Conservation (phyloP, 371 early-diverging fungal species). For the Entomophthora muscae region DNA sequence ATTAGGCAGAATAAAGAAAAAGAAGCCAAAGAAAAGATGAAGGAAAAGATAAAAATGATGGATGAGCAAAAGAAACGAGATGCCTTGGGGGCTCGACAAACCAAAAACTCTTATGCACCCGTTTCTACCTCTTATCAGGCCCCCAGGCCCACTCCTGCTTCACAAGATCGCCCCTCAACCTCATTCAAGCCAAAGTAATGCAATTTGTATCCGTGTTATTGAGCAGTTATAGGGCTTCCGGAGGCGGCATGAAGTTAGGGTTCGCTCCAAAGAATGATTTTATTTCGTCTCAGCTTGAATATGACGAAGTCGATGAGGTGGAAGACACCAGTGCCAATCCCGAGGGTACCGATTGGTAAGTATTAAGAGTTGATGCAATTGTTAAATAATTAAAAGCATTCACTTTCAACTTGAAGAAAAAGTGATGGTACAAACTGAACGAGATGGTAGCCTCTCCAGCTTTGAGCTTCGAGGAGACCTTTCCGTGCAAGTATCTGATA, state of each 20-base stretch:
- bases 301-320: neutral
- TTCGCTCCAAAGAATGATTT: slow-evolving; percentile 12
- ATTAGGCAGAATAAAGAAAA: slow-evolving; percentile 73
- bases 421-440: slow-evolving; percentile 57
- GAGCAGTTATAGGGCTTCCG: neutral
- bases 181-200: neutral
- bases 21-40: slow-evolving; percentile 91
- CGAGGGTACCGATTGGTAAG: no score
- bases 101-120: neutral
- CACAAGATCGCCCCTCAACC: neutral
- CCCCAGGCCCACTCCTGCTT: neutral
- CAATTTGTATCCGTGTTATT: neutral
- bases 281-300: slow-evolving; percentile 1
- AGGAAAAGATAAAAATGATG: slow-evolving; percentile 74
- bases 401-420: slow-evolving; percentile 78
- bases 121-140: neutral
- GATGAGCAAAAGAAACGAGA: slow-evolving; percentile 79
- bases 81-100: slow-evolving; percentile 6
- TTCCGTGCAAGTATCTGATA: slow-evolving; percentile 54
- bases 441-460: slow-evolving; percentile 79
- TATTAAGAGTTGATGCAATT: no score
- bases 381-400: slow-evolving; percentile 29
- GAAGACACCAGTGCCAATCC: no score
- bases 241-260: slow-evolving; percentile 11
- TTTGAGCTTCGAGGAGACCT: slow-evolving; percentile 88